Evolutionary conservation across 495 filamentous ascomycete species (phyloP).

Genomic region (Penicillium nucicola): DNA sequence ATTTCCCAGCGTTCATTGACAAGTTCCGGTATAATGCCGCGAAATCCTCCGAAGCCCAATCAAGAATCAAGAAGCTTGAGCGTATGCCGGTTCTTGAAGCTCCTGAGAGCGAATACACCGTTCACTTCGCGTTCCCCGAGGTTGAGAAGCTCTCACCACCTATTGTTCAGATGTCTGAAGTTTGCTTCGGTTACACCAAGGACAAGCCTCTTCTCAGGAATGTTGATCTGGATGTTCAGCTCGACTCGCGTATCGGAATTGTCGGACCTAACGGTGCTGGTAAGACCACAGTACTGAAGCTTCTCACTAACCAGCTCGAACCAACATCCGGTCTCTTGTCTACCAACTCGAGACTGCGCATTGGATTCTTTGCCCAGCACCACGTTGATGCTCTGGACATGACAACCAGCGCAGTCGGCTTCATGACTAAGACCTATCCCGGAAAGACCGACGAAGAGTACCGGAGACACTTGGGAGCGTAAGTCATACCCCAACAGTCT

Average conservation of each 20-base stretch:
- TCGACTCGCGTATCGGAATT: constrained; percentile 97
- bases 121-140: constrained; percentile 97
- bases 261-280: constrained; percentile 98
- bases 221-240: constrained; percentile 93
- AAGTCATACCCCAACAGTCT: constrained; percentile 16
- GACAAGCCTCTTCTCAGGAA: constrained; percentile 79
- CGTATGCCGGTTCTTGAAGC: constrained; percentile 89
- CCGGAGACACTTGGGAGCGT: constrained; percentile 86
- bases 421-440: constrained; percentile 90
- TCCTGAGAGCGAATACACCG: constrained; percentile 90
- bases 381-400: constrained; percentile 97
- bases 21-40: constrained; percentile 99
- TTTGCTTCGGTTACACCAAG: constrained; percentile 83
- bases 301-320: constrained; percentile 82
- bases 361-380: constrained; percentile 98
- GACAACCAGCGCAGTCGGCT: constrained; percentile 80
- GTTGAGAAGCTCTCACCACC: constrained; percentile 97
- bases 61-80: constrained; percentile 97
- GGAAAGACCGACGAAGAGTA: constrained; percentile 96
- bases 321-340: constrained; percentile 80
- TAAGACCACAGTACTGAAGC: constrained; percentile 94
- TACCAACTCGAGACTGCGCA: constrained; percentile 77
- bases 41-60: constrained; percentile 97
- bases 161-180: constrained; percentile 94
- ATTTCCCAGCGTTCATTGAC: constrained; percentile 81